Evolutionary conservation across 1,284 basidiomycete species (phyloP), one percentile per base, ranked within the genome.

Genomic region (Filobasidium uniguttulatum): DNA sequence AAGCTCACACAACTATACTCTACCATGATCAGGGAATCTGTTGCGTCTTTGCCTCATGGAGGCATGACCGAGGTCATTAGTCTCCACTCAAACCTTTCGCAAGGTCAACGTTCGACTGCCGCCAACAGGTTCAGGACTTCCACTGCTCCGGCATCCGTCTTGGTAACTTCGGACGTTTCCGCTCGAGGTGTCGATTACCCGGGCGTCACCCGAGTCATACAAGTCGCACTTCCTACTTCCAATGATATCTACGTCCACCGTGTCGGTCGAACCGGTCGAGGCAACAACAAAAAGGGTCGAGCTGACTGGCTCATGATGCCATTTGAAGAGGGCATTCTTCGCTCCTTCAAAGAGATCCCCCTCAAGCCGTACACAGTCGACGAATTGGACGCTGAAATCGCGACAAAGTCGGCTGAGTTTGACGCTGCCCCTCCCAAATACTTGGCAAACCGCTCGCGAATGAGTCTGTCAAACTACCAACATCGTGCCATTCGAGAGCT

Each of bases 111-210:
- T 17, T 77, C 77, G n/a, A 68, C 66, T 15, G 78, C 81, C 1
- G 83, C 83, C 1, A 75, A 79, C 31, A 52, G 60, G 17, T 94
- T 90, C 77, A 75, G 88, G 45, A 60, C 62, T 3, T 78, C 83
- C 57, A 74, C 64, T 20, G 69, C 73, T 1, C 77, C 78, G 6
- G 77, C 79, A 15, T 76, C 73, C 1, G 73, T 96, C 23, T 77
- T 96, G 53, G 75, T 96, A 58, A 85, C 82, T 1, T 89, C 86
- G 0, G 90, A 96, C 60, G 83, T 96, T 2, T 89, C 86, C 10
- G 88, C 89, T 9, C 79, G 88, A 50, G 88, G 88, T 19, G 80
- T 94, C 51, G 86, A 91, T 67, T 91, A 91, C 64, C 86, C 85
- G 6, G 81, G 80, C 22, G 87, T 94, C 20, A 91, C 89, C 0